phyloP scores from a whole-genome alignment of 2,329 filamentous ascomycete genomes.

The Botryotinia narcissicola region DNA sequence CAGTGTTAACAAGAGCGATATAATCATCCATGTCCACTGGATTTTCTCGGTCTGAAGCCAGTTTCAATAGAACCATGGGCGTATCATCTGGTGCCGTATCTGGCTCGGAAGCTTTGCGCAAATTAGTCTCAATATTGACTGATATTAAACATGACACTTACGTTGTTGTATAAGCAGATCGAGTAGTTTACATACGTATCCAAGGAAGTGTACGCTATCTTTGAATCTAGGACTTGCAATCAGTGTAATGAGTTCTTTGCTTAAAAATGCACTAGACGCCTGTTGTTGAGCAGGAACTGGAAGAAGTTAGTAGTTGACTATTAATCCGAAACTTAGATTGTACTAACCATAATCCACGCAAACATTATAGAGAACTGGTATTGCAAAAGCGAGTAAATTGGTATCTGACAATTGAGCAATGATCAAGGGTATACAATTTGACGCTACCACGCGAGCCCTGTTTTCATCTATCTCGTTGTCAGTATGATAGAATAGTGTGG shows the following conservation, averaged over 20 bases:
- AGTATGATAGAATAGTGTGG: slow-evolving; percentile 10
- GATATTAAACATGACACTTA: slow-evolving; percentile 31
- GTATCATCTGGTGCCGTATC: slow-evolving; percentile 44
- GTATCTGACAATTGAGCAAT: slow-evolving; percentile 48
- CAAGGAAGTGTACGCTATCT: slow-evolving; percentile 46
- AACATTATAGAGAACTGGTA: slow-evolving; percentile 62
- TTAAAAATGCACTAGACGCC: slow-evolving; percentile 53
- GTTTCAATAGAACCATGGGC: slow-evolving; percentile 48
- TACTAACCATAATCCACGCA: slow-evolving; percentile 60
- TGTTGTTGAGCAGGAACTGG: slow-evolving; percentile 54
- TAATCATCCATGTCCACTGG: slow-evolving; percentile 55
- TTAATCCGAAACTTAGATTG: neutral
- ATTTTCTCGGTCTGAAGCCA: slow-evolving; percentile 45
- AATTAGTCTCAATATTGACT: neutral
- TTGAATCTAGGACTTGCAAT: slow-evolving; percentile 47
- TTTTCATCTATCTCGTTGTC: slow-evolving; percentile 51
- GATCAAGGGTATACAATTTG: slow-evolving; percentile 48
- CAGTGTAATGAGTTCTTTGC: slow-evolving; percentile 48
- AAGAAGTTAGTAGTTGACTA: slow-evolving; percentile 26
- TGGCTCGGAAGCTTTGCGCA: slow-evolving; percentile 33
- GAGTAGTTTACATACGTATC: slow-evolving; percentile 56
- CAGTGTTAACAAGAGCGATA: slow-evolving; percentile 49
- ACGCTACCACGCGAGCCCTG: slow-evolving; percentile 52
- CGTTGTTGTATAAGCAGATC: slow-evolving; percentile 52
- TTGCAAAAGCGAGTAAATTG: slow-evolving; percentile 51